A percentile compares a stretch with the other conserved stretches of the same genome.
phyloP scores from a whole-genome alignment of 108 stramenopile species.

The Nannochloropsis salina region DNA sequence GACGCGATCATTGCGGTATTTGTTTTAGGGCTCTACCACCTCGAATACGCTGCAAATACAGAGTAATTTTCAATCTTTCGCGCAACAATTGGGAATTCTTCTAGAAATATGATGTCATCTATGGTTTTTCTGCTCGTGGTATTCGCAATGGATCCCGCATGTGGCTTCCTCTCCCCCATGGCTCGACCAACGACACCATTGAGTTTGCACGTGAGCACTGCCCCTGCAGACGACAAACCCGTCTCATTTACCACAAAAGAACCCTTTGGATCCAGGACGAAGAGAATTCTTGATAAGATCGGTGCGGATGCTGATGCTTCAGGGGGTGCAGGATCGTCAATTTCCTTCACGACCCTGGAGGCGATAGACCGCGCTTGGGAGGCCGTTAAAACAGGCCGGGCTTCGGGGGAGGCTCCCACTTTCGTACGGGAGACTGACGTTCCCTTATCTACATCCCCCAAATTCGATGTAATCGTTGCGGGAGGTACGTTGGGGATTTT shows the following conservation, averaged over 20 bases:
- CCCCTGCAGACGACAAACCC: not conserved
- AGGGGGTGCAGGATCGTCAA: not conserved
- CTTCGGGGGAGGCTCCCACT: not conserved
- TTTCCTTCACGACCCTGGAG: not conserved
- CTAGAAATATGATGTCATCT: too few species aligned
- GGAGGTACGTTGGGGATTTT: constrained; percentile 81
- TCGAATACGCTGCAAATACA: too few species aligned
- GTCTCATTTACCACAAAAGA: not conserved
- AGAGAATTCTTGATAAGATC: not conserved
- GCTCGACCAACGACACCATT: not conserved
- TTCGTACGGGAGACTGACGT: constrained; percentile 13
- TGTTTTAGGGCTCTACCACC: too few species aligned
- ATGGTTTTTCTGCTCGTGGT: too few species aligned
- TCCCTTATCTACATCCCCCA: not conserved
- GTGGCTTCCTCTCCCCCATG: not conserved
- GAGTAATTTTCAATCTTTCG: too few species aligned
- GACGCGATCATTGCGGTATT: too few species aligned
- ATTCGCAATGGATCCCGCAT: too few species aligned
- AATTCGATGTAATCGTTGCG: constrained; percentile 64
- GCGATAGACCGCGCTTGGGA: constrained; percentile 10
- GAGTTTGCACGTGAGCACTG: not conserved
- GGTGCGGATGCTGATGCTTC: not conserved
- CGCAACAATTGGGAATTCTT: too few species aligned
- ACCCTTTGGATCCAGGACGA: not conserved
- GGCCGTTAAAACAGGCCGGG: not conserved